Conservation (phyloP, 2,329 filamentous ascomycete species). For the Cadophora sp. region DNA sequence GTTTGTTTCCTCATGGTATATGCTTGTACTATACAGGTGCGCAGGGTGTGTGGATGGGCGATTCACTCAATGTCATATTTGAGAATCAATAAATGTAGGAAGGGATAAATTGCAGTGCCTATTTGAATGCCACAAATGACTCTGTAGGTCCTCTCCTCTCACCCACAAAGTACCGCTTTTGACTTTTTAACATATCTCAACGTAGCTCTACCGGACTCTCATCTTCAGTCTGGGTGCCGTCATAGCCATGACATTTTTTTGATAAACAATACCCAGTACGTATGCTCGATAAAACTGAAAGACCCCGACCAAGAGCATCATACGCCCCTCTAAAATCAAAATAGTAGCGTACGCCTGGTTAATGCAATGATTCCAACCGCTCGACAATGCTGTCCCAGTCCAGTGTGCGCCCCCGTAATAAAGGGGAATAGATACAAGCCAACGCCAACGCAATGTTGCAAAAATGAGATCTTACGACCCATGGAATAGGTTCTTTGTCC, state of each 20-base stretch:
- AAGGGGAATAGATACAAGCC: constrained; percentile 12
- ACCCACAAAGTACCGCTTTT: constrained; percentile 2
- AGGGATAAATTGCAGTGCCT: constrained; percentile 10
- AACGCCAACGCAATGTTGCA: constrained; percentile 32
- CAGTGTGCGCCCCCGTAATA: constrained; percentile 9
- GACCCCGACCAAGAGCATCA: constrained; percentile 21
- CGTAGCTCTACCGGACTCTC: constrained; percentile 1
- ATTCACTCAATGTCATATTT: neutral
- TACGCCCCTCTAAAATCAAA: constrained; percentile 23
- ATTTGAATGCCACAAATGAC: constrained; percentile 11
- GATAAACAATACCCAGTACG: constrained; percentile 12
- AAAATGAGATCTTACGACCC: neutral
- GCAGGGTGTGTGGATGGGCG: too few relatives aligned
- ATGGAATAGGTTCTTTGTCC: constrained; percentile 4
- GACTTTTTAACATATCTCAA: neutral
- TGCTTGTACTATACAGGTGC: too few relatives aligned
- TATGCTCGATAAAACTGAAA: constrained; percentile 18
- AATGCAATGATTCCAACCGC: constrained; percentile 29
- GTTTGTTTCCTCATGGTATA: too few relatives aligned
- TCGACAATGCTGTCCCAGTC: constrained; percentile 21
- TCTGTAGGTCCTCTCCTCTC: neutral
- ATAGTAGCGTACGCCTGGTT: constrained; percentile 22
- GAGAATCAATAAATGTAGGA: neutral
- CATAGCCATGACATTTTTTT: constrained; percentile 22
- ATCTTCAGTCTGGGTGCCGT: constrained; percentile 3